phyloP scores from a whole-genome alignment of 2,329 filamentous ascomycete species.

The Pseudocercospora macadamiae region DNA sequence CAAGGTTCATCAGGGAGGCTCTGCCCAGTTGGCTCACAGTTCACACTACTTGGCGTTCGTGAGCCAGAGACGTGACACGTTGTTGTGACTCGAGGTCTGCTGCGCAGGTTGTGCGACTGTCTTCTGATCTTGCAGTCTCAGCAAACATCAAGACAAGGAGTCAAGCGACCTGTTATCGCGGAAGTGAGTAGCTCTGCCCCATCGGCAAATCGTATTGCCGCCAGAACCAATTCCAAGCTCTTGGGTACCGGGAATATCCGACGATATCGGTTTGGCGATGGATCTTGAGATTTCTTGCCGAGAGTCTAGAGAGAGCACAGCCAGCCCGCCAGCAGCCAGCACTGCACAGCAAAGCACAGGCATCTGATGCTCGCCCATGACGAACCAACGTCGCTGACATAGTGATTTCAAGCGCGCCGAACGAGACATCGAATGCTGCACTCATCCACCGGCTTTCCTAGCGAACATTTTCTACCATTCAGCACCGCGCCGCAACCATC shows the following conservation, averaged over 20 bases:
- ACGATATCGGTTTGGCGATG: slow-evolving; percentile 1
- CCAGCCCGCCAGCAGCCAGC: too few relatives aligned
- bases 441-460: not conserved
- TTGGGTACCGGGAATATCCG: not conserved
- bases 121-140: not conserved
- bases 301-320: not conserved
- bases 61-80: slow-evolving; percentile 1
- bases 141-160: not conserved
- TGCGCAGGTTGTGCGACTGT: not conserved
- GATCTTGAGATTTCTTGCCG: slow-evolving; percentile 1
- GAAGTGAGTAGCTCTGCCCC: not conserved
- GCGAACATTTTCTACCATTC: not conserved
- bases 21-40: not conserved
- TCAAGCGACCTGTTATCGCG: not conserved
- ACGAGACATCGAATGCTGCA: not conserved
- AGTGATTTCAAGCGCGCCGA: not conserved
- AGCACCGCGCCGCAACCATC: not conserved
- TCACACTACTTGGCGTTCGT: not conserved
- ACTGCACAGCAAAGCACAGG: too few relatives aligned
- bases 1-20: slow-evolving; percentile 7
- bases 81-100: slow-evolving; percentile 4
- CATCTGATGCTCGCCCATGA: slow-evolving; percentile 2
- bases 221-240: not conserved
- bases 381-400: not conserved
- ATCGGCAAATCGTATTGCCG: not conserved